Evolutionary conservation across 2,329 filamentous ascomycete species (phyloP), one percentile per base, ranked within the genome.

Genomic region (Nakataea oryzae): DNA sequence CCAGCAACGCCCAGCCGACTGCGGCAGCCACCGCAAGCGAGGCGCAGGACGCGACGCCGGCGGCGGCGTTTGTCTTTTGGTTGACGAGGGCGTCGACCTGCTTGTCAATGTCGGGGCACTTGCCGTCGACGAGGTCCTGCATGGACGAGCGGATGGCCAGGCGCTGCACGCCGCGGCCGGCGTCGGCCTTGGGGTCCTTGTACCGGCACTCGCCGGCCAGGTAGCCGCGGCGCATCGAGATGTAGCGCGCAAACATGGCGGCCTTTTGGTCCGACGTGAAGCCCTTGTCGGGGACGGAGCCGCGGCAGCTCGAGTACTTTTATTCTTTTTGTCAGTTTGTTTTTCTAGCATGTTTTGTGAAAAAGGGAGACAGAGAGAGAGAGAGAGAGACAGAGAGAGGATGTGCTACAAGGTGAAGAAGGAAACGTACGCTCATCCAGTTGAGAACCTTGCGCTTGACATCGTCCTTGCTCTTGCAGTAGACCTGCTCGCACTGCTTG

Each of bases 181-280:
- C 34, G 13, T 60, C 58, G 11, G 64, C 60, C 32, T 64, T 60
- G 14, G 63, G 62, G 14, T 57, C 56, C 12, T 2, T 27, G 14
- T 30, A 57, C 54, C 62, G 64, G 63, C 67, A 69, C 63, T 68
- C 67, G 28, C 65, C 65, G 12, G 58, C 29, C 29, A 61, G 61
- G 57, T 66, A 66, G 59, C 65, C 66, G 26, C 67, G 67, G 7
- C 67, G 64, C 60, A 65, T 68, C 30, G 68, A 65, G 12, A 69
- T 54, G 32, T 63, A 63, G 11, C 67, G 65, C 1, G 67, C 65
- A 56, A 64, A 69, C 60, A 69, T 69, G 57, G 66, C 63, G 13
- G 67, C 65, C 61, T 68, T 69, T 34, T 69, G 67, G 57, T 69
- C 67, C 2, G 67, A 68, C 7, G 67, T 67, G 58, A 68, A 68